These are phyloP conservation scores for Xylaria polymorpha DNA, from an alignment of 2,329 filamentous ascomycete genomes.

Conservation along the genomic window DNA sequence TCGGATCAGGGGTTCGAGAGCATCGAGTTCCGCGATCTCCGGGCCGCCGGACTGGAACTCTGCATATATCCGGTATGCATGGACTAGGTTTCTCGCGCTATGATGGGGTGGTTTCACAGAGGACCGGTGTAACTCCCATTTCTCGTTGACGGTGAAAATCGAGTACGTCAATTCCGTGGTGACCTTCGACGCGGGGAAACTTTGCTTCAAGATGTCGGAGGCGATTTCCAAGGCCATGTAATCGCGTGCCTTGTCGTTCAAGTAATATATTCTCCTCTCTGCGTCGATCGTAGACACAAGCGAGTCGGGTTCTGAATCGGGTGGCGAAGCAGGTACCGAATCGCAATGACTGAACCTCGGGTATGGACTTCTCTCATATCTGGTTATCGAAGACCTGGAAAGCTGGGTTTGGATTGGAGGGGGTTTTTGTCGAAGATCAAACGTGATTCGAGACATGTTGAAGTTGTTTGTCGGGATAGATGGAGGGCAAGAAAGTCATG, in stretches of 20 bases:
- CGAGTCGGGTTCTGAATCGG: neutral
- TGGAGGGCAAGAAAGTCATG: neutral
- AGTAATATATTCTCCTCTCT: neutral
- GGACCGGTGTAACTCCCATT: constrained; percentile 6
- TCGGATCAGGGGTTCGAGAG: neutral
- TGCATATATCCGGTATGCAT: neutral
- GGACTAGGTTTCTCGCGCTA: neutral
- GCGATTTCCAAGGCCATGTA: neutral
- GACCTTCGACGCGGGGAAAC: neutral
- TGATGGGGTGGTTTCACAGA: neutral
- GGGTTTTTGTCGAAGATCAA: neutral
- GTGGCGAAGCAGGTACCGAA: neutral
- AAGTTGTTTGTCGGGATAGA: neutral
- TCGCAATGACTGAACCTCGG: neutral
- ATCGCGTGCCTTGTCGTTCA: neutral
- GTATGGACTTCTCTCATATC: constrained; percentile 2
- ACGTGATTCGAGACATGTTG: constrained; percentile 1
- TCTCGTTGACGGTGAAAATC: neutral
- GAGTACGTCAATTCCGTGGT: neutral
- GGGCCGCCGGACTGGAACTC: neutral
- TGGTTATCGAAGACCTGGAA: neutral
- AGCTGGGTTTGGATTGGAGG: neutral
- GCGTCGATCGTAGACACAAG: neutral
- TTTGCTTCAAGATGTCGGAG: neutral
- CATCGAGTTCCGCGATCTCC: neutral